Base-by-base conservation (phyloP, 192 early-diverging fungal species). In the Coemansia sp. region DNA sequence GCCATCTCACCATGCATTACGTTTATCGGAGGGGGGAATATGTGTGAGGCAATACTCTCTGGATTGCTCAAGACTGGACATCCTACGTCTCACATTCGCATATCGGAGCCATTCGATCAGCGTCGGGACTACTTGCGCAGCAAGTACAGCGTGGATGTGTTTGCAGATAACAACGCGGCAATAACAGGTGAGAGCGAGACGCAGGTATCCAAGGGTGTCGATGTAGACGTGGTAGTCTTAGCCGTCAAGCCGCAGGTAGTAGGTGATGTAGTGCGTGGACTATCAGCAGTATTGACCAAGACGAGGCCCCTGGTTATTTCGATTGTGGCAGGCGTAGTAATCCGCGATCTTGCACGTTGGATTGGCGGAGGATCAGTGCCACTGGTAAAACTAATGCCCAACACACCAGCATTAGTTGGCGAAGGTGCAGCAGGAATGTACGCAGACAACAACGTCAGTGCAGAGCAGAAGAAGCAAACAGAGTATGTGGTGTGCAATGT, bases 171-270 rank as follows among this genome's bases (percentile, higher is more conserved):
- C 77, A 58, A 71, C 49, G 76, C 67, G 2, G 89, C 87, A 3
- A 69, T 93, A 31, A 68, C 73, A 5, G 89, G 87, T 28, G 26
- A 38, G 34, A 38, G 23, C 4, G 53, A 50, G 50, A 64, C 54
- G 23, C 24, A 31, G 4, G 56, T 53, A 12, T 73, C 79, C 1
- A 26, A 47, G 14, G 54, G 51, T 2, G 7, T 31, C 7, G 12
- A 50, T 0, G 58, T 24, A 0, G 89, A 93, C 57, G 85, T 96
- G 2, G 85, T 96, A 25, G 85, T 96, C 27, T 79, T 96, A 22
- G 92, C 93, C 32, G 92, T 94, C 60, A 96, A 97, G 79, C 95
- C 95, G 28, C 93, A 97, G 73, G 90, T 95, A 25, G 85, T 95
- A 28, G 83, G 78, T 23, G 53, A 61, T 0, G 93, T 95, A 3